Base-by-base conservation (phyloP, 2,329 filamentous ascomycete genomes). In the Parastagonospora avenae region DNA sequence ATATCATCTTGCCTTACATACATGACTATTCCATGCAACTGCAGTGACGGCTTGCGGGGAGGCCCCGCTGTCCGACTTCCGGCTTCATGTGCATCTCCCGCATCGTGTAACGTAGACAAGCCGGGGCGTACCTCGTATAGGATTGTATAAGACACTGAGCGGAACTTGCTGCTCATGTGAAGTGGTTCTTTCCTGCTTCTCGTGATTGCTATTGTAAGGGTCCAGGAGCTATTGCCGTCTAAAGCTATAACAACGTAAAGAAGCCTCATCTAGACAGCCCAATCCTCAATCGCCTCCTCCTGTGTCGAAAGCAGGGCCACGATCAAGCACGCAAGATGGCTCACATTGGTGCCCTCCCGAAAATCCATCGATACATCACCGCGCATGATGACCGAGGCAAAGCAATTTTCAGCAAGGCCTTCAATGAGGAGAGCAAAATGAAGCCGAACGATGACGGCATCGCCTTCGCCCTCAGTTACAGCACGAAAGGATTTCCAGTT, bases 391-490 rank as follows among this genome's bases (percentile, higher is more conserved):
- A 61, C 8, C 52, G 70, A 32, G 71, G 72, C 47, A 68, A 73
- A 48, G 71, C 70, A 35, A 59, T 75, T 38, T 75, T 75, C 59
- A 70, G 66, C 57, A 58, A 63, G 24, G 67, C 66, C 38, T 62
- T 76, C 41, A 55, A 59, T 42, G 72, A 74, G 31, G 71, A 72
- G 46, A 70, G 61, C 50, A 66, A 62, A 29, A 71, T 74, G 70
- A 63, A 61, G 56, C 53, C 59, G 63, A 74, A 69, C 64, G 74
- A 65, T 54, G 76, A 79, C 55, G 76, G 77, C 33, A 76, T 80
- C 30, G 72, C 71, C 12, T 82, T 82, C 59, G 74, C 73, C 28
- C 76, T 82, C 29, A 74, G 73, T 50, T 84, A 82, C 66, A 76
- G 77, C 7, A 79, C 82, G 4, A 74, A 76, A 40, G 65, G 73